Conservation (phyloP, 176 grass and related monocot species). For the Oryza glaberrima region DNA sequence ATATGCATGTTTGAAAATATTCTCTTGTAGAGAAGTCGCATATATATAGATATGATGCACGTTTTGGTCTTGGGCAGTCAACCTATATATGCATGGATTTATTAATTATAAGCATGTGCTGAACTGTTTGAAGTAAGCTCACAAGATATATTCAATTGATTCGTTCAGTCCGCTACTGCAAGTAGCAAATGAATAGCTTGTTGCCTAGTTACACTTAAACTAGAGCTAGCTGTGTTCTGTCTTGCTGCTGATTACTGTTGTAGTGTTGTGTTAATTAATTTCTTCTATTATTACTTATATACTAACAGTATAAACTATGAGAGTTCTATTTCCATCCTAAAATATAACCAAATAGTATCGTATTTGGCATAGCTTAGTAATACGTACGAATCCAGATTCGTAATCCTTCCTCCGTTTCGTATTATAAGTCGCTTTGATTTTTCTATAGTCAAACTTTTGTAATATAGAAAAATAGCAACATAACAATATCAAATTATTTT, state of each 20-base stretch:
- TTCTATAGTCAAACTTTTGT: too few relatives aligned
- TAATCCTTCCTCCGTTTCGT: too few relatives aligned
- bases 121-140: not conserved
- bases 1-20: too few relatives aligned
- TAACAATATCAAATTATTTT: too few relatives aligned
- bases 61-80: constrained; percentile 1
- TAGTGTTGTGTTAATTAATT: not conserved
- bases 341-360: too few relatives aligned
- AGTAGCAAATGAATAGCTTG: not conserved
- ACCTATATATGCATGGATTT: not conserved
- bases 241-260: not conserved
- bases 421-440: too few relatives aligned
- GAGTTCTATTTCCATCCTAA: too few relatives aligned
- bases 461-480: too few relatives aligned
- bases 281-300: too few relatives aligned
- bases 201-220: not conserved
- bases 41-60: not conserved
- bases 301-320: too few relatives aligned
- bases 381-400: too few relatives aligned
- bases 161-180: not conserved
- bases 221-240: not conserved
- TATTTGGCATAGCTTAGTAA: too few relatives aligned
- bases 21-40: not conserved
- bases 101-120: not conserved
- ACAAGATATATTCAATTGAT: not conserved